These are phyloP conservation scores for Thermomyces lanuginosus DNA, from an alignment of 2,329 filamentous ascomycete genomes.

Conservation along the genomic window DNA sequence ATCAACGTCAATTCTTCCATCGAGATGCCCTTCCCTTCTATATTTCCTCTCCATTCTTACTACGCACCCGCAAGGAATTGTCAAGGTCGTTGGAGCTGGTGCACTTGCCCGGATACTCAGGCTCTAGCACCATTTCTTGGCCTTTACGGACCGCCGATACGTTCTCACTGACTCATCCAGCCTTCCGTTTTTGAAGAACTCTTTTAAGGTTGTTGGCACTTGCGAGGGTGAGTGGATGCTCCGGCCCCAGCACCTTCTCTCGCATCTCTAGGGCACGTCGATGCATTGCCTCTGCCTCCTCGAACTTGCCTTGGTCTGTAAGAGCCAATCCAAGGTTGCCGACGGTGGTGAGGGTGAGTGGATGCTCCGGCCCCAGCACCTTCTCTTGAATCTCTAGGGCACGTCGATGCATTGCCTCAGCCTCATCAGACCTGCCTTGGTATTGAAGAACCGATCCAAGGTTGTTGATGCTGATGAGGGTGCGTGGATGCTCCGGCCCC, in stretches of 20 bases:
- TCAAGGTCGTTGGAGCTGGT: too few relatives aligned
- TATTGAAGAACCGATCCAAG: slow-evolving; percentile 1
- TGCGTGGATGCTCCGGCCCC: slow-evolving; percentile 7
- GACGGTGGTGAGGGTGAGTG: not conserved
- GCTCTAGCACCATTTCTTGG: not conserved
- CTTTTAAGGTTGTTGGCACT: slow-evolving; percentile 9
- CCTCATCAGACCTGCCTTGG: slow-evolving; percentile 3
- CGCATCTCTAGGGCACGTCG: slow-evolving; percentile 1
- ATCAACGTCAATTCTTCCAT: too few relatives aligned
- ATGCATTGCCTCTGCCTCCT: slow-evolving; percentile 1
- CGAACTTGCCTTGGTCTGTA: not conserved
- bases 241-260: not conserved
- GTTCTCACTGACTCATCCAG: slow-evolving; percentile 12
- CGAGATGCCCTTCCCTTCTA: too few relatives aligned
- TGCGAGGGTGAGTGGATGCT: slow-evolving; percentile 7
- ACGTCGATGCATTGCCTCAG: slow-evolving; percentile 8
- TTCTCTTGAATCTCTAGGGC: slow-evolving; percentile 4
- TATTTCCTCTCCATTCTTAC: too few relatives aligned
- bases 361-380: slow-evolving; percentile 2
- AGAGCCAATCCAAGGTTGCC: slow-evolving; percentile 1
- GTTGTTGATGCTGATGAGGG: slow-evolving; percentile 8
- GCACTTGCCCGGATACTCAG: too few relatives aligned
- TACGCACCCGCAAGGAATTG: too few relatives aligned
- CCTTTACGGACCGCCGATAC: slow-evolving; percentile 9
- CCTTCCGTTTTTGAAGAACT: slow-evolving; percentile 12